Evolutionary conservation across 352 stramenopile genomes (phyloP), one percentile per base, ranked within the genome.

Genomic region (Globisporangium uncinulatum): DNA sequence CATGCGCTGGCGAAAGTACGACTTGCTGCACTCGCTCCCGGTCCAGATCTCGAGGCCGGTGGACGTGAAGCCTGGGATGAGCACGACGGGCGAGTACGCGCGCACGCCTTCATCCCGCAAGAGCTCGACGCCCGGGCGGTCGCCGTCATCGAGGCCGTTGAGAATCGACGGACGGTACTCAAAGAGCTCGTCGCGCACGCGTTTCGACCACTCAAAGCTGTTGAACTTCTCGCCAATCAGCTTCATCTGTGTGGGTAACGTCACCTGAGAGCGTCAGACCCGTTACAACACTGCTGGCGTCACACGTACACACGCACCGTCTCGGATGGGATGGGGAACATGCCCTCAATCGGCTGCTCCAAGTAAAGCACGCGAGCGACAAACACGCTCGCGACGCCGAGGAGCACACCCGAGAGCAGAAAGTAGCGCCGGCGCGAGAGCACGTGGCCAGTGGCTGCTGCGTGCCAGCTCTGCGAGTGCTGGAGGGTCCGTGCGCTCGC

Each of bases 31-130:
- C 8, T 87, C 80, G 37, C 86, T 84, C 34, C 90, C 93, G 42
- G 92, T 74, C 95, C 95, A 98, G 56, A 98, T 86, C 70, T 98
- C 95, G 17, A 98, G 79, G 3, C 89, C 92, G 15, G 92, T 96
- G 31, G 91, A 97, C 21, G 95, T 83, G 65, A 98, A 98, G 10
- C 95, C 94, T 5, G 94, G 95, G 14, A 98, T 60, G 46, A 98
- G 78, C 14, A 98, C 74, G 3, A 98, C 78, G 6, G 83, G 83
- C 46, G 78, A 90, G 63, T 81, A 69, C 29, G 76, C 78, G 49
- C 62, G 71, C 20, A 90, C 46, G 21, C 82, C 77, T 34, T 84
- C 62, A 15, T 84, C 59, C 6, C 73, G 62, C 19, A 62, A 66
- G 21, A 90, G 66, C 31, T 75, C 32, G 3, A 85, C 54, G 0